phyloP scores from a whole-genome alignment of 2,329 filamentous ascomycete genomes.

The Colletotrichum nymphaeae region DNA sequence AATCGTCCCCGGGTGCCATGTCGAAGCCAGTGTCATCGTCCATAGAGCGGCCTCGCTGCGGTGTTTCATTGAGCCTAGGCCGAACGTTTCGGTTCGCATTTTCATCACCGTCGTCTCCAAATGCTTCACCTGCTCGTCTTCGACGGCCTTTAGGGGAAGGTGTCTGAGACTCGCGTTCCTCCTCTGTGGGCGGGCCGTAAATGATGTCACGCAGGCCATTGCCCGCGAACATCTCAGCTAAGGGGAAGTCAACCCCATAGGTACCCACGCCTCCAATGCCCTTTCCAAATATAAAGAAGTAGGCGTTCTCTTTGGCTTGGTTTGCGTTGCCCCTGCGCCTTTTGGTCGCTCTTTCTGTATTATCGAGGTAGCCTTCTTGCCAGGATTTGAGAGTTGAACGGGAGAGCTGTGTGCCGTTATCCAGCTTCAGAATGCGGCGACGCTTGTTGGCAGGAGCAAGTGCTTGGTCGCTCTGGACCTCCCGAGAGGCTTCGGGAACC shows the following conservation, averaged over 20 bases:
- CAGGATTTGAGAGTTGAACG: constrained; percentile 42
- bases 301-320: constrained; percentile 57
- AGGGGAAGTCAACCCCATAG: constrained; percentile 51
- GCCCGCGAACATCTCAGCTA: constrained; percentile 60
- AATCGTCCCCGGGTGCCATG: constrained; percentile 51
- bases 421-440: constrained; percentile 1
- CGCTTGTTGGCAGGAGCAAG: constrained; percentile 1
- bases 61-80: constrained; percentile 45
- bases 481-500: not conserved
- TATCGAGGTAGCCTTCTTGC: constrained; percentile 53
- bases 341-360: constrained; percentile 44
- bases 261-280: constrained; percentile 50
- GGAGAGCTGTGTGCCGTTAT: not conserved
- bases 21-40: constrained; percentile 41
- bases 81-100: constrained; percentile 50
- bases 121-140: constrained; percentile 57
- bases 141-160: constrained; percentile 46
- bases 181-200: constrained; percentile 46
- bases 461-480: not conserved
- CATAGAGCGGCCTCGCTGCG: constrained; percentile 14
- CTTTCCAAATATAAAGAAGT: constrained; percentile 51
- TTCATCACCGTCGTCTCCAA: constrained; percentile 48
- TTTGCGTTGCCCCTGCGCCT: constrained; percentile 38
- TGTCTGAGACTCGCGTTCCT: constrained; percentile 16
- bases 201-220: constrained; percentile 52